Percentiles rank a stretch among this genome's conserved stretches.
phyloP scores from a whole-genome alignment of 768 basidiomycete genomes.

The Suillus alpinus region DNA sequence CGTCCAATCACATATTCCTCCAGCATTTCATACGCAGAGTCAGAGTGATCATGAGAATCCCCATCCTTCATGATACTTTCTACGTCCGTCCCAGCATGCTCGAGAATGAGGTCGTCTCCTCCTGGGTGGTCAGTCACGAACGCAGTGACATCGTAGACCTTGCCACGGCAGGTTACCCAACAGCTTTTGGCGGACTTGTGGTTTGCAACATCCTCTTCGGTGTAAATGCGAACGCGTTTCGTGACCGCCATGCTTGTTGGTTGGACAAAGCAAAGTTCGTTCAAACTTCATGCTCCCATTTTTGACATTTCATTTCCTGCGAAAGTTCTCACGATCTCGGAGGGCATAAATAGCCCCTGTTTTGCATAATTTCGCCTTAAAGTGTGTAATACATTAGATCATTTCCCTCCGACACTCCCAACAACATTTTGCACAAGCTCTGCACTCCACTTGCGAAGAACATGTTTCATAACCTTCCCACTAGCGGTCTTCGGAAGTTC shows the following conservation, averaged over 20 bases:
- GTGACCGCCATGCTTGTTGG: slow-evolving; percentile 47
- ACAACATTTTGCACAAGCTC: slow-evolving; percentile 45
- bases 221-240: slow-evolving; percentile 71
- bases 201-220: slow-evolving; percentile 65
- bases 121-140: slow-evolving; percentile 92
- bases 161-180: slow-evolving; percentile 79
- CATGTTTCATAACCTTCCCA: slow-evolving; percentile 83
- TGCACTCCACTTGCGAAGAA: slow-evolving; percentile 67
- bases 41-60: slow-evolving; percentile 83
- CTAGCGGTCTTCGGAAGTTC: slow-evolving; percentile 85
- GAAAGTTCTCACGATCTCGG: slow-evolving; percentile 8
- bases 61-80: slow-evolving; percentile 77
- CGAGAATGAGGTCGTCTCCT: slow-evolving; percentile 86
- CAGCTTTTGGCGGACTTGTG: slow-evolving; percentile 65
- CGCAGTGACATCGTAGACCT: slow-evolving; percentile 85
- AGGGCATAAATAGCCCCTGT: not conserved
- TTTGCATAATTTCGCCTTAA: no score
- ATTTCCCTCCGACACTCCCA: slow-evolving; percentile 28
- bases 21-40: slow-evolving; percentile 89
- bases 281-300: not conserved
- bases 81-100: slow-evolving; percentile 83
- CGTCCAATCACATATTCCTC: slow-evolving; percentile 85
- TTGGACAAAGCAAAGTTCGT: slow-evolving; percentile 2
- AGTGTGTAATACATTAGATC: not conserved
- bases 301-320: slow-evolving; percentile 13